These are phyloP conservation scores for Xylaria sp. DNA, from an alignment of 2,329 filamentous ascomycete genomes.

Conservation along the genomic window DNA sequence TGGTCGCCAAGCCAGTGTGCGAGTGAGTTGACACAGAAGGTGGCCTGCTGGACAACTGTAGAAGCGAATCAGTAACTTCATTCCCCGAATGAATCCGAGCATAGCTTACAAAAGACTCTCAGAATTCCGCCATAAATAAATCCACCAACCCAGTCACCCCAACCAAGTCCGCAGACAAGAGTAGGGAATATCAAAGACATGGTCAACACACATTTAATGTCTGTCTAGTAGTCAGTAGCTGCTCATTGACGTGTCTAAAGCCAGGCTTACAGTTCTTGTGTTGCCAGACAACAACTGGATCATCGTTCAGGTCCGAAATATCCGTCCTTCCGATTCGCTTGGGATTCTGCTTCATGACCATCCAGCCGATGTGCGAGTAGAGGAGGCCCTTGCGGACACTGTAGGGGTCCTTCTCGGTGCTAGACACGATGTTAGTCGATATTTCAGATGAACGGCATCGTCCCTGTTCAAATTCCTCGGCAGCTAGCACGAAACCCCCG, in stretches of 20 bases:
- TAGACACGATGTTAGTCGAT: conserved; percentile 16
- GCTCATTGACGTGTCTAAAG: not conserved
- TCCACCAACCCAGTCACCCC: conserved; percentile 60
- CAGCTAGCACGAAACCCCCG: not conserved
- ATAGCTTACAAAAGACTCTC: conserved; percentile 54
- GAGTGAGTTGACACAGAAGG: conserved; percentile 64
- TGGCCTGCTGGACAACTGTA: conserved; percentile 59
- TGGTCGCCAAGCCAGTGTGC: conserved; percentile 68
- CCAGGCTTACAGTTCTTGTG: conserved; percentile 53
- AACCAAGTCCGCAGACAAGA: conserved; percentile 58
- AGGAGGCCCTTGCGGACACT: conserved; percentile 61
- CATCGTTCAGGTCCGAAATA: conserved; percentile 61
- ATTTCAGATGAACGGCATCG: too few relatives aligned
- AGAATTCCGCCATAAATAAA: conserved; percentile 63
- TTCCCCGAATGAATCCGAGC: not conserved
- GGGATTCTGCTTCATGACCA: conserved; percentile 65
- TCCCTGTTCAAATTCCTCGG: not conserved
- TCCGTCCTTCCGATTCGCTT: conserved; percentile 62
- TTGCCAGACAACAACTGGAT: conserved; percentile 60
- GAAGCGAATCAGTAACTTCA: not conserved
- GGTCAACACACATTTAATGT: conserved; percentile 57
- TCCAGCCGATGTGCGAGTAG: conserved; percentile 63
- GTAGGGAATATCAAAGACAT: conserved; percentile 60
- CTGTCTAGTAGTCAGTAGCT: conserved; percentile 22
- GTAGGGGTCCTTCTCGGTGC: conserved; percentile 62